A percentile compares a stretch with the other conserved stretches of the same genome.
Evolutionary conservation across 2,329 filamentous ascomycete species (phyloP).

Genomic region (Trematosphaeria pertusa): DNA sequence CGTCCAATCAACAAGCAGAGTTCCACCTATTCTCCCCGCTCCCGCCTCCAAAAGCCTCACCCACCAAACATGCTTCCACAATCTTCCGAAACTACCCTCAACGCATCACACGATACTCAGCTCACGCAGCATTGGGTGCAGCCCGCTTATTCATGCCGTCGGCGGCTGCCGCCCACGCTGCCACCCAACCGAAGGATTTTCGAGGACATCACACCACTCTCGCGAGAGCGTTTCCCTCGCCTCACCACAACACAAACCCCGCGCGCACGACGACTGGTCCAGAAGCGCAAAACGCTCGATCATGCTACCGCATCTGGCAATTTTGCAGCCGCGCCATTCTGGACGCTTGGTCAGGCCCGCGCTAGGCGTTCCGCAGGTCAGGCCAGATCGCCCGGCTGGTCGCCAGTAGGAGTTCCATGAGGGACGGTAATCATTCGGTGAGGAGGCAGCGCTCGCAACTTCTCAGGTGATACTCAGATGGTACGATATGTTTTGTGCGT

Average conservation of each 20-base stretch:
- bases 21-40: too few relatives aligned
- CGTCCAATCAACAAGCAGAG: too few relatives aligned
- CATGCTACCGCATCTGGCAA: constrained; percentile 10
- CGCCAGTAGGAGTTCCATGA: too few relatives aligned
- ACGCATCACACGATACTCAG: constrained; percentile 3
- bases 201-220: constrained; percentile 34
- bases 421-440: too few relatives aligned
- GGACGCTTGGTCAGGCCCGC: not conserved
- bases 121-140: not conserved
- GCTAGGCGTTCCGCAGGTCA: constrained; percentile 5
- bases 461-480: constrained; percentile 29
- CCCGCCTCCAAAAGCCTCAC: too few relatives aligned
- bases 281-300: not conserved
- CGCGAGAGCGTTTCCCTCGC: constrained; percentile 17
- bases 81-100: too few relatives aligned
- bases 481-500: constrained; percentile 12
- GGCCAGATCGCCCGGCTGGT: constrained; percentile 4
- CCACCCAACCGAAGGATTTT: constrained; percentile 18
- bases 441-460: constrained; percentile 1
- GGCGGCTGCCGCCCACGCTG: constrained; percentile 25
- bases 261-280: too few relatives aligned
- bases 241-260: too few relatives aligned
- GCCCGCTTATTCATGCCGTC: constrained; percentile 23
- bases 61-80: too few relatives aligned
- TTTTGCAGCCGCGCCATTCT: not conserved